These are phyloP conservation scores for Aspergillus sp. DNA, from an alignment of 2,329 filamentous ascomycete genomes.

Conservation along the genomic window DNA sequence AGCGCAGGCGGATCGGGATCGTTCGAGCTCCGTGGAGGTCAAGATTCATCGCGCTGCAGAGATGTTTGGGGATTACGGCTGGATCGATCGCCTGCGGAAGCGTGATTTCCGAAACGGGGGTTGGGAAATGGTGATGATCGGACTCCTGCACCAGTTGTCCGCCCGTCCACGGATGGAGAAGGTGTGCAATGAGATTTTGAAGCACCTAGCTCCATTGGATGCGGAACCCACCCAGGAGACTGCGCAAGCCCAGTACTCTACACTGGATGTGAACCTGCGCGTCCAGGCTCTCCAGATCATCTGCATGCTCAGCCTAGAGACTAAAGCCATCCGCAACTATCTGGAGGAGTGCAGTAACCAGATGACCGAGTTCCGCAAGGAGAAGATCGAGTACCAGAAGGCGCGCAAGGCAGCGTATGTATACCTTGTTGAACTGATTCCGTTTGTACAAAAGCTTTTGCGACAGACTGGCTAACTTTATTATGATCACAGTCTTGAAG, in stretches of 20 bases:
- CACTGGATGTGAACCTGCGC: slow-evolving; percentile 79
- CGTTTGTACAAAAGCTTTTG: too few relatives aligned
- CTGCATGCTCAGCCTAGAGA: slow-evolving; percentile 81
- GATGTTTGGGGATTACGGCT: slow-evolving; percentile 71
- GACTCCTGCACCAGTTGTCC: slow-evolving; percentile 81
- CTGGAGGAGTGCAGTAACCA: slow-evolving; percentile 90
- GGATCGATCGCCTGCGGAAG: slow-evolving; percentile 80
- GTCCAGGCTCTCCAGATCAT: slow-evolving; percentile 80
- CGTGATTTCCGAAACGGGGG: slow-evolving; percentile 85
- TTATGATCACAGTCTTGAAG: slow-evolving; percentile 38
- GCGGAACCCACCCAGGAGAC: slow-evolving; percentile 74
- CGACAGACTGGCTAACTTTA: not conserved
- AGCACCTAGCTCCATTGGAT: slow-evolving; percentile 77
- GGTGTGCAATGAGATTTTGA: slow-evolving; percentile 76
- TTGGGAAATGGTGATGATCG: slow-evolving; percentile 89
- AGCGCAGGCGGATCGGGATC: slow-evolving; percentile 59
- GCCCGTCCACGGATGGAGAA: slow-evolving; percentile 69
- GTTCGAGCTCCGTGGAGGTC: slow-evolving; percentile 34
- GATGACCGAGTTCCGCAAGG: slow-evolving; percentile 93
- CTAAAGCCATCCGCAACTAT: slow-evolving; percentile 81
- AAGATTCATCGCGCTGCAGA: slow-evolving; percentile 65
- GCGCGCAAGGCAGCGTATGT: slow-evolving; percentile 66
- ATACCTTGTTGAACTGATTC: not conserved
- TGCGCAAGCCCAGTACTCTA: slow-evolving; percentile 70
- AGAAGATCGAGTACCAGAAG: slow-evolving; percentile 90